Conservation (phyloP, 169 alveolate species). For the Cyclospora cayetanensis region DNA sequence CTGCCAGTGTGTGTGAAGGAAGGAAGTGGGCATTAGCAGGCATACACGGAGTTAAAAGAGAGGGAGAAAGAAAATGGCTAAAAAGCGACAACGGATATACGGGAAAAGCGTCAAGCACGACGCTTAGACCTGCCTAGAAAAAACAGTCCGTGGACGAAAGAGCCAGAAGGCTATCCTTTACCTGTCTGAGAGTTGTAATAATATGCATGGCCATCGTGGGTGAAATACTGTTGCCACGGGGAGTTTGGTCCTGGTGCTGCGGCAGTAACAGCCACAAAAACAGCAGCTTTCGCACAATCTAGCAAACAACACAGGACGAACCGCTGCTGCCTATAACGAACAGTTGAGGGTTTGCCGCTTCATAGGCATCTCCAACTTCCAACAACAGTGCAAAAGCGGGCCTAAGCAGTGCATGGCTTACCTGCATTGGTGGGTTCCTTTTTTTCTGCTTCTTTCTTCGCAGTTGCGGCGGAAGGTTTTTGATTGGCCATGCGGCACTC, state of each 20-base stretch:
- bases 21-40: too few relatives aligned
- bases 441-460: background rate
- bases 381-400: too few relatives aligned
- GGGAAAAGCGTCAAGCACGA: background rate
- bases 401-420: background rate
- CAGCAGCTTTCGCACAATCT: conserved; percentile 11
- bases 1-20: too few relatives aligned
- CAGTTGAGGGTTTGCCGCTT: background rate
- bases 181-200: conserved; percentile 70
- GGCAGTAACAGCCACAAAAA: conserved; percentile 24
- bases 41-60: background rate
- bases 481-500: conserved; percentile 63
- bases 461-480: conserved; percentile 33
- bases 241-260: conserved; percentile 22
- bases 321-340: background rate
- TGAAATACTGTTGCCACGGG: conserved; percentile 65
- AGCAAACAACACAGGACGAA: background rate
- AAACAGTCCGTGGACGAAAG: background rate
- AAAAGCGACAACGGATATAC: background rate
- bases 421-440: background rate
- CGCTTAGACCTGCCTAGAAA: too few relatives aligned
- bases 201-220: conserved; percentile 70
- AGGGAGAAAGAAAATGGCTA: background rate
- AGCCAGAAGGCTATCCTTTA: background rate
- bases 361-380: too few relatives aligned